These are phyloP conservation scores for Atkinsonella hypoxylon DNA, from an alignment of 2,329 filamentous ascomycete species.

Conservation along the genomic window DNA sequence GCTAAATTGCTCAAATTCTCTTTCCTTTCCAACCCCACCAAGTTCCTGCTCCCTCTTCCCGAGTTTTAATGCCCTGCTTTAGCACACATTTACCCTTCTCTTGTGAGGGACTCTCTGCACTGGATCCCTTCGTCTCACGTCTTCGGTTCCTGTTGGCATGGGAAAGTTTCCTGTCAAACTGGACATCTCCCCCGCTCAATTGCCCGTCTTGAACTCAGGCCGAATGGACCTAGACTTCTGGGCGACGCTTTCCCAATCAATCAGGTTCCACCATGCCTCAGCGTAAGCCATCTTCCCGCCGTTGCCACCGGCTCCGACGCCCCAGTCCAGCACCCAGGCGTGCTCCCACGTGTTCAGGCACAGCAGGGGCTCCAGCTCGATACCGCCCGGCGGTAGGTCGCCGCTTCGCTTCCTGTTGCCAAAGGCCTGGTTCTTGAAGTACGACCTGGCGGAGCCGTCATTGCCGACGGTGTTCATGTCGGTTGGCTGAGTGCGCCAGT, in stretches of 20 bases:
- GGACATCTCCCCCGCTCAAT: background rate
- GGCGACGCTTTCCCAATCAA: slow-evolving; percentile 73
- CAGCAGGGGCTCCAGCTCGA: slow-evolving; percentile 62
- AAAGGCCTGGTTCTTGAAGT: slow-evolving; percentile 26
- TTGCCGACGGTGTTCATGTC: slow-evolving; percentile 57
- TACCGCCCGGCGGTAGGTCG: slow-evolving; percentile 49
- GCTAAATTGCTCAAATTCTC: background rate
- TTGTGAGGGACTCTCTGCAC: background rate
- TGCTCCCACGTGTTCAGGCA: slow-evolving; percentile 98
- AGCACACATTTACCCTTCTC: background rate
- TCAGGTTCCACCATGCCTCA: slow-evolving; percentile 72
- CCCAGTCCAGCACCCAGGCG: slow-evolving; percentile 76
- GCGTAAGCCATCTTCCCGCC: slow-evolving; percentile 66
- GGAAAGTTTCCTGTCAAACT: too few species aligned
- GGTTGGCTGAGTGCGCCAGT: slow-evolving; percentile 58
- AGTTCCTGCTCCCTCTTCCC: too few species aligned
- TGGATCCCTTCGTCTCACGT: too few species aligned
- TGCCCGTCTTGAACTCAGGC: slow-evolving; percentile 22
- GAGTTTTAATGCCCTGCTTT: too few species aligned
- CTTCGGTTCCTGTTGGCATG: too few species aligned
- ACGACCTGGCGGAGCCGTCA: slow-evolving; percentile 23
- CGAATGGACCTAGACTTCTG: slow-evolving; percentile 21
- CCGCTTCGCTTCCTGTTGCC: slow-evolving; percentile 17
- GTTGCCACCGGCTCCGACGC: slow-evolving; percentile 41
- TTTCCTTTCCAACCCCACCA: background rate